Evolutionary conservation across 192 early-diverging fungal genomes (phyloP).

Genomic region (Allomyces javanicus): DNA sequence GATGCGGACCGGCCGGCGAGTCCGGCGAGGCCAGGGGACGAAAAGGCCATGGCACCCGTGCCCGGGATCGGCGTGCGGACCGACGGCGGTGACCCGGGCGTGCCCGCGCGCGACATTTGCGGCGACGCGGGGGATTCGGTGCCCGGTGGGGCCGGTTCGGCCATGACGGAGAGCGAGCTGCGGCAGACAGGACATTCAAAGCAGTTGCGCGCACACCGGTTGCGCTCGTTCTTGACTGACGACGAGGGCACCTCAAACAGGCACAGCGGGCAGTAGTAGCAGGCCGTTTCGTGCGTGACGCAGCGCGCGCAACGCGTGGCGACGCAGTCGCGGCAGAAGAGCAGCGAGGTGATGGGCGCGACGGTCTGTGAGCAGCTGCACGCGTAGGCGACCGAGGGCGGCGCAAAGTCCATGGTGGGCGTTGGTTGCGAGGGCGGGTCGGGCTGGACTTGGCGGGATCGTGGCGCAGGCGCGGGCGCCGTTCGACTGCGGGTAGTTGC

Average conservation of each 20-base stretch:
- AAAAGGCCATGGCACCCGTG: too few relatives aligned
- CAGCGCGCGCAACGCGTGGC: slow-evolving; percentile 62
- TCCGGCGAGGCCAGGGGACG: too few relatives aligned
- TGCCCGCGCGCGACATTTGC: too few relatives aligned
- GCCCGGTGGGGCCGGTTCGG: slow-evolving; percentile 18
- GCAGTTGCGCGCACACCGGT: slow-evolving; percentile 84
- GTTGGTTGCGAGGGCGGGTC: too few relatives aligned
- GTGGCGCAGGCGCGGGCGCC: too few relatives aligned
- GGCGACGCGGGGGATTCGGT: background rate
- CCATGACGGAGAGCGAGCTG: slow-evolving; percentile 53
- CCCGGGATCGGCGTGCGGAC: too few relatives aligned
- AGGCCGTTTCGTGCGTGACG: slow-evolving; percentile 62
- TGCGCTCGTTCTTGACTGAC: slow-evolving; percentile 85
- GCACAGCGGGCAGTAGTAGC: slow-evolving; percentile 90
- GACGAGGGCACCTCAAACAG: slow-evolving; percentile 93
- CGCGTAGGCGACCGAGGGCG: background rate
- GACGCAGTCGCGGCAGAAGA: slow-evolving; percentile 79
- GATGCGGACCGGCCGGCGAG: too few relatives aligned
- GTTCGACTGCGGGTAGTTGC: too few relatives aligned
- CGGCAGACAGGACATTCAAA: slow-evolving; percentile 81
- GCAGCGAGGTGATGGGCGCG: slow-evolving; percentile 17
- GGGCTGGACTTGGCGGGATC: too few relatives aligned
- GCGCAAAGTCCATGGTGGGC: background rate
- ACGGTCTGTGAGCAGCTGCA: background rate
- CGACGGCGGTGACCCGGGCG: too few relatives aligned